Conservation (phyloP, 495 filamentous ascomycete genomes). For the Xylaria telfairii region DNA sequence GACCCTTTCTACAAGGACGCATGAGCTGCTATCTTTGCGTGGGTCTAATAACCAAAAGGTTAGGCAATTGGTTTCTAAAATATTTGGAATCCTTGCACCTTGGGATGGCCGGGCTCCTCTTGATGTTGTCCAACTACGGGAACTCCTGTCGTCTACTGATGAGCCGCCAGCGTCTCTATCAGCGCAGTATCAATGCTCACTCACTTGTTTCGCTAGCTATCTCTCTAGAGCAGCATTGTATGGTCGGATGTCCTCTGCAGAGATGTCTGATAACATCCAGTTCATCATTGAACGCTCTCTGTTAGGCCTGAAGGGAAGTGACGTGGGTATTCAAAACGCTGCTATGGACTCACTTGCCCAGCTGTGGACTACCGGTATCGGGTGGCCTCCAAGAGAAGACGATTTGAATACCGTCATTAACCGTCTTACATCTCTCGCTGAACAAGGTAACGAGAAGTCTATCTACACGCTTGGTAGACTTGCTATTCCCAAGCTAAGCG, state of each 20-base stretch:
- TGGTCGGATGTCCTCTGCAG: conserved; percentile 23
- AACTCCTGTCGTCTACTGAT: conserved; percentile 27
- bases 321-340: conserved; percentile 46
- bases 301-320: conserved; percentile 31
- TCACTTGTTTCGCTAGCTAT: conserved; percentile 35
- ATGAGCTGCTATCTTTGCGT: conserved; percentile 62
- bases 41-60: conserved; percentile 71
- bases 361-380: conserved; percentile 66
- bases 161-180: conserved; percentile 35
- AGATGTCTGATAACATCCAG: conserved; percentile 31
- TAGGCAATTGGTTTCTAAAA: conserved; percentile 66
- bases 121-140: conserved; percentile 28
- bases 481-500: conserved; percentile 55
- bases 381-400: conserved; percentile 33
- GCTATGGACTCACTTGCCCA: conserved; percentile 74
- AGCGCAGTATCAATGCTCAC: conserved; percentile 39
- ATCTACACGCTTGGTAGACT: conserved; percentile 76
- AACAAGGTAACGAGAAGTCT: conserved; percentile 79
- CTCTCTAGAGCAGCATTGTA: conserved; percentile 36
- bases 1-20: conserved; percentile 52
- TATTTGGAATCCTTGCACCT: conserved; percentile 75
- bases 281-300: conserved; percentile 30
- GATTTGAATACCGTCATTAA: conserved; percentile 54
- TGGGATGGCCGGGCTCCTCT: conserved; percentile 30
- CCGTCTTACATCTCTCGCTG: conserved; percentile 68